Base-by-base conservation (phyloP, 305 asterid genomes). In the Fraxinus albicans region DNA sequence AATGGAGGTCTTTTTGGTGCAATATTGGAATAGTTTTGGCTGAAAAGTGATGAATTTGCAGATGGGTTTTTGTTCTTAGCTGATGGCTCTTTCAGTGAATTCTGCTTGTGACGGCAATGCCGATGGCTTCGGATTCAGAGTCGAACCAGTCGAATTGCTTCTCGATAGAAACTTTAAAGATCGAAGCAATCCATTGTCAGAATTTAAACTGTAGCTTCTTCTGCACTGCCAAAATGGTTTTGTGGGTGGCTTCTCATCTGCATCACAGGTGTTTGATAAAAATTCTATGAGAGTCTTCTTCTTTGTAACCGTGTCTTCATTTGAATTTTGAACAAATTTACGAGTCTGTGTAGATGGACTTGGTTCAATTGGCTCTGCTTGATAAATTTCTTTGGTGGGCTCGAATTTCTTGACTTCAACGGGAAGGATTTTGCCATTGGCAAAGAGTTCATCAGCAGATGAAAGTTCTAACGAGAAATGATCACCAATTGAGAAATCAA, bases 111-210 rank as follows among this genome's bases (percentile, higher is more conserved):
- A 74, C 0, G 89, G 87, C 3, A 74, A 50, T 34, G 36, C 67
- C 36, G 84, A 15, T 25, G 89, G 87, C 12, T 91, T 93, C 23
- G 89, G 91, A 65, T 79, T 92, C 8, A 93, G 96, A 6, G 91
- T 93, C n/a, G 97, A 93, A 6, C 97, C 97, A 23, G 98, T 94
- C 17, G 98, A 94, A 15, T 92, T 92, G 87, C 97, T 94, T 75
- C 97, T 81, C 0, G 91, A 81, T 47, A 94, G 86, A 67, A 93
- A 91, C 53, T 91, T 89, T 0, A 93, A 55, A 3, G 96, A 86
- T 63, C 95, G 88, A 73, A 90, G 83, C 80, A 94, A 85, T 6
- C 91, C 86, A 31, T 80, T 88, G 17, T 87, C 91, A 21, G 84
- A 75, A 87, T 91, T 91, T 19, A 92, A 86, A 65, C 98, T 95